A percentile compares a stretch with the other conserved stretches of the same genome.
Evolutionary conservation across 225 moss, liverwort and hornwort species (phyloP).

Genomic region (Marchantia paleacea): DNA sequence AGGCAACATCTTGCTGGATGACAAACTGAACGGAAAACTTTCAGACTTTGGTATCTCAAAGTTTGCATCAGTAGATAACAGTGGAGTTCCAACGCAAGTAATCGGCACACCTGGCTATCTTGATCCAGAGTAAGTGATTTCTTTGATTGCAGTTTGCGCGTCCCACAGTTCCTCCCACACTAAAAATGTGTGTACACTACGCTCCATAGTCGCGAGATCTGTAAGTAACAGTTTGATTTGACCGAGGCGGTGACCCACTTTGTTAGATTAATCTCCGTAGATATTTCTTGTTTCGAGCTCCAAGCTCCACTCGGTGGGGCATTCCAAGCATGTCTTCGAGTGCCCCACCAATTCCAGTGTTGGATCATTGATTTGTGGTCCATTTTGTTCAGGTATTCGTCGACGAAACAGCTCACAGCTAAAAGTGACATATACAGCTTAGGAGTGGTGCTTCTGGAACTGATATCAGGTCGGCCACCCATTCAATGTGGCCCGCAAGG

Average conservation of each 20-base stretch:
- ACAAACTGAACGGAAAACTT: constrained; percentile 16
- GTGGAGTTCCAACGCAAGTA: constrained; percentile 21
- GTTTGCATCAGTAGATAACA: constrained; percentile 22
- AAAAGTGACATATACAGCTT: constrained; percentile 31
- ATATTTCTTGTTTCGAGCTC: too few species aligned
- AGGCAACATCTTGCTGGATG: constrained; percentile 20
- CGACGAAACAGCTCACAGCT: constrained; percentile 16
- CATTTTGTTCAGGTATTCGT: constrained; percentile 16
- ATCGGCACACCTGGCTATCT: constrained; percentile 25
- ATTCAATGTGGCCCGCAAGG: background rate
- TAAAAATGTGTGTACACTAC: background rate
- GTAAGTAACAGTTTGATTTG: background rate
- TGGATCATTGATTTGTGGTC: background rate
- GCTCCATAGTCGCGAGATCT: background rate
- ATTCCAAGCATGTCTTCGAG: background rate
- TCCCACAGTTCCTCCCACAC: background rate
- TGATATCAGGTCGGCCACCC: constrained; percentile 18
- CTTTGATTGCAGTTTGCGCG: too few species aligned
- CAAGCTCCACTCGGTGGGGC: too few species aligned
- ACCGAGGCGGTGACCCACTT: too few species aligned
- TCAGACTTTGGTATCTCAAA: constrained; percentile 29
- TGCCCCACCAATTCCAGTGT: background rate
- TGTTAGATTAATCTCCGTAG: too few species aligned
- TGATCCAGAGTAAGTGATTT: constrained; percentile 29
- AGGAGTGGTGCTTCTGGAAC: constrained; percentile 28